Base-by-base conservation (phyloP, 2,329 filamentous ascomycete genomes). In the Venturia oleaginea region DNA sequence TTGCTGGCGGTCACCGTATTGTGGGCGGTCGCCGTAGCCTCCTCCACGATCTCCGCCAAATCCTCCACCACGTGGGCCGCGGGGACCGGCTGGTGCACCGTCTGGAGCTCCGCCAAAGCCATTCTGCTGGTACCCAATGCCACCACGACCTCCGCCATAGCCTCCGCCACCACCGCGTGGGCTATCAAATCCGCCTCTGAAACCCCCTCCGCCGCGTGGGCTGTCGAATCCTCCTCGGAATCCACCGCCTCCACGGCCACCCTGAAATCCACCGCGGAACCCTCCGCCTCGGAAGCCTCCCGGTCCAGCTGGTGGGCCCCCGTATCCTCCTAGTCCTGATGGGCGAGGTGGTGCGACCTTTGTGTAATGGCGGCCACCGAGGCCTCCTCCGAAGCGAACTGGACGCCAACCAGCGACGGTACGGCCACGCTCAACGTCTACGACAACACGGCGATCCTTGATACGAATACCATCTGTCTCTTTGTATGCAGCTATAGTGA, bases 351-450 rank as follows among this genome's bases (percentile, higher is more conserved):
- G 84, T 68, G 86, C 81, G 19, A 87, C 85, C 76, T 93, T 95
- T 65, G 93, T 97, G 77, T 97, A 97, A 68, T 91, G 90, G 71
- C 94, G 87, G 57, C 93, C 93, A 67, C 94, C 94, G 2, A 97
- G 84, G 59, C 94, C 94, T 68, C 94, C 94, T 65, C 93, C 94
- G 62, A 96, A 88, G 68, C 94, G 88, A 69, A 90, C 88, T 67
- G 94, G 94, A 72, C 90, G 89, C 94, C 94, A 99, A 60, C 89
- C 91, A 72, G 90, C 90, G 48, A 97, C 91, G 38, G 94, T 97
- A 70, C 94, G 89, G 69, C 94, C 94, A 72, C 94, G 88, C 78
- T 99, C 94, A 67, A 97, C 93, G 74, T 99, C 94, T 72, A 97
- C 92, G 73, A 96, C 86, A 72, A 97, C 90, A 71, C 89, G 87